Conservation (phyloP, 768 basidiomycete species). For the Panellus pusillus region DNA sequence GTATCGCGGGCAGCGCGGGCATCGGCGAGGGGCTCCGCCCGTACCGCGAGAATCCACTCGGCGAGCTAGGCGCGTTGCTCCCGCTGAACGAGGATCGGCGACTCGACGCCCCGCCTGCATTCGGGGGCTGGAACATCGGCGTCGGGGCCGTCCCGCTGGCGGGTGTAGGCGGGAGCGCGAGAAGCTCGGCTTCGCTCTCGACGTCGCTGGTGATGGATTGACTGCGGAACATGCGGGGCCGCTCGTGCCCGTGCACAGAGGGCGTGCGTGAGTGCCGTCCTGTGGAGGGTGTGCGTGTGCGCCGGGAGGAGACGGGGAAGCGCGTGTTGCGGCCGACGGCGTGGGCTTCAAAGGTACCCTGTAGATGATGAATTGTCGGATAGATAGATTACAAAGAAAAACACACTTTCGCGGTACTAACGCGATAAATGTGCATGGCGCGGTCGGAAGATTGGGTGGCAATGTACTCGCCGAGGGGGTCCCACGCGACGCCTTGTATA, state of each 20-base stretch:
- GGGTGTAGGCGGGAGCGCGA: not conserved
- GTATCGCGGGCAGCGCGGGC: slow-evolving; percentile 92
- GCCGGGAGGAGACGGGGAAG: slow-evolving; percentile 51
- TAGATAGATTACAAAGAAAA: not conserved
- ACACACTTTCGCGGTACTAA: slow-evolving; percentile 54
- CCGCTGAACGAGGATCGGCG: slow-evolving; percentile 77
- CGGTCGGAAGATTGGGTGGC: slow-evolving; percentile 97
- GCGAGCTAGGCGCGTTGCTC: slow-evolving; percentile 78
- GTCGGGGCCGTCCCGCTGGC: not conserved
- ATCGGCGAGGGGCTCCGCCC: slow-evolving; percentile 87
- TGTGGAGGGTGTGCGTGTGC: slow-evolving; percentile 46
- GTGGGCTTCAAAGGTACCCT: slow-evolving; percentile 85
- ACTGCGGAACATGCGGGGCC: slow-evolving; percentile 62
- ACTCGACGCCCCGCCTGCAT: slow-evolving; percentile 56
- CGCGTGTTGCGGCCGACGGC: slow-evolving; percentile 87
- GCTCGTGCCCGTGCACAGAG: slow-evolving; percentile 20
- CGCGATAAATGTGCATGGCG: slow-evolving; percentile 91
- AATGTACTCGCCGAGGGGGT: slow-evolving; percentile 94
- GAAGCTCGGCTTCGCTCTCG: slow-evolving; percentile 77
- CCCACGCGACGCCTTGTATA: slow-evolving; percentile 99
- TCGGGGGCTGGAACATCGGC: slow-evolving; percentile 64
- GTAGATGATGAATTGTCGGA: slow-evolving; percentile 19
- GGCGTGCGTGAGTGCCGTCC: slow-evolving; percentile 8
- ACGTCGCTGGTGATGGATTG: slow-evolving; percentile 77
- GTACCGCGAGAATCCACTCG: slow-evolving; percentile 46